Base-by-base conservation (phyloP, 2,329 filamentous ascomycete genomes). In the Fusarium pseudonygamai region DNA sequence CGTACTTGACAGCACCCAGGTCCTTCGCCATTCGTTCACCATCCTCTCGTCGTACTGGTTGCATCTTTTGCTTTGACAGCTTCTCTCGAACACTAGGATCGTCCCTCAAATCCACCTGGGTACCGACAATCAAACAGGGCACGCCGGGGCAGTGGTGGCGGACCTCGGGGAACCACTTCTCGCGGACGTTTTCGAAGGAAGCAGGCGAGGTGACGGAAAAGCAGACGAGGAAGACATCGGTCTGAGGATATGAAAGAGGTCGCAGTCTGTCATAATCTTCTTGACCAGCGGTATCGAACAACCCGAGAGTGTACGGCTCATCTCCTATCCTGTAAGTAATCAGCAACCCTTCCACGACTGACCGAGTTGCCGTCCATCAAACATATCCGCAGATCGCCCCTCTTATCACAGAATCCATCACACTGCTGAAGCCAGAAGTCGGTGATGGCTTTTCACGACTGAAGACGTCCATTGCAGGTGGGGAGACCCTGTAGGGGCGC, bases 81-180 rank as follows among this genome's bases (percentile, higher is more conserved):
- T 99, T 98, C 78, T 98, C 95, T 75, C 92, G 88, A 47, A 98
- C 96, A 74, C 91, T 92, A 4, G 90, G 86, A 78, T 98, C 96
- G 74, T 98, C 95, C 80, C 96, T 89, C 84, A 99, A 87, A 91
- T 99, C 96, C 72, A 96, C 95, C 85, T 99, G 96, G 30, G 96
- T 99, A 78, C 96, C 96, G 70, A 99, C 96, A 76, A 99, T 98
- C 75, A 99, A 88, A 88, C 96, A 98, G 60, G 96, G 96, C 42
- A 99, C 96, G 74, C 96, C 96, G 24, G 96, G 96, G 82, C 96
- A 99, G 85, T 99, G 96, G 84, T 99, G 96, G 83, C 97, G 95
- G 47, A 99, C 96, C 85, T 99, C 96, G 50, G 96, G 96, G 79
- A 98, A 97, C 96, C 95, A 98, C 85, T 98, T 98, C 88, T 98